phyloP scores from a whole-genome alignment of 2,329 filamentous ascomycete species.

The Neonectria coccinea region DNA sequence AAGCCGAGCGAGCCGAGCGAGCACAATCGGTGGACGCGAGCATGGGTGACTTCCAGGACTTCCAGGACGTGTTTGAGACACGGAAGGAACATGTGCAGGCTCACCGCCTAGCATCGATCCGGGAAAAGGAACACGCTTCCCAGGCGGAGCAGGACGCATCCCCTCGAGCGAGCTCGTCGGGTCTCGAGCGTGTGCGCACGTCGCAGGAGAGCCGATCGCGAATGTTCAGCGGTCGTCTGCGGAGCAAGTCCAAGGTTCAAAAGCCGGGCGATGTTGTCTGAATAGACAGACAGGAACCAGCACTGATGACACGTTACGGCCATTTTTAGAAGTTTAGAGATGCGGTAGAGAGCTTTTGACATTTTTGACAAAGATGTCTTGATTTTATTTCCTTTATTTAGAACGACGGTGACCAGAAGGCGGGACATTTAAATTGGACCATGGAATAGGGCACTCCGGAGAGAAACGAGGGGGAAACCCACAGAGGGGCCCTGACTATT shows the following conservation, averaged over 20 bases:
- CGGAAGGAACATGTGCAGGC: slow-evolving; percentile 53
- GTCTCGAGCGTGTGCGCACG: slow-evolving; percentile 39
- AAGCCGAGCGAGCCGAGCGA: slow-evolving; percentile 23
- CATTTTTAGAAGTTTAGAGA: slow-evolving; percentile 11
- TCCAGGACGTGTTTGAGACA: slow-evolving; percentile 60
- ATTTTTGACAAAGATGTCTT: not conserved
- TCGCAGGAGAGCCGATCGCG: slow-evolving; percentile 46
- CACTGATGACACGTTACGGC: slow-evolving; percentile 23
- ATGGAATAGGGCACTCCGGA: not conserved
- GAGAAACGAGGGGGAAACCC: not conserved
- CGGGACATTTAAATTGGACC: not conserved
- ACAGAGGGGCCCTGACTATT: not conserved
- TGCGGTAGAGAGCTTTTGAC: slow-evolving; percentile 6
- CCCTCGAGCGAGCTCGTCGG: slow-evolving; percentile 46
- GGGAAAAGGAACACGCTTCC: slow-evolving; percentile 52
- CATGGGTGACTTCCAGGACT: slow-evolving; percentile 50
- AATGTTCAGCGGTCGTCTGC: slow-evolving; percentile 46
- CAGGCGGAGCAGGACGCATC: slow-evolving; percentile 45
- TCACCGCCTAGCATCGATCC: slow-evolving; percentile 53
- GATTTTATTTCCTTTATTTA: not conserved
- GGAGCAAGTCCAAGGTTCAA: slow-evolving; percentile 46
- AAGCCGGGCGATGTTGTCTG: slow-evolving; percentile 46
- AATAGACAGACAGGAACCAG: slow-evolving; percentile 7
- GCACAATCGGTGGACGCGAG: slow-evolving; percentile 47
- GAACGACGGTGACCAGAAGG: not conserved